Conservation (phyloP, 495 filamentous ascomycete genomes). For the Podospora anserina region DNA sequence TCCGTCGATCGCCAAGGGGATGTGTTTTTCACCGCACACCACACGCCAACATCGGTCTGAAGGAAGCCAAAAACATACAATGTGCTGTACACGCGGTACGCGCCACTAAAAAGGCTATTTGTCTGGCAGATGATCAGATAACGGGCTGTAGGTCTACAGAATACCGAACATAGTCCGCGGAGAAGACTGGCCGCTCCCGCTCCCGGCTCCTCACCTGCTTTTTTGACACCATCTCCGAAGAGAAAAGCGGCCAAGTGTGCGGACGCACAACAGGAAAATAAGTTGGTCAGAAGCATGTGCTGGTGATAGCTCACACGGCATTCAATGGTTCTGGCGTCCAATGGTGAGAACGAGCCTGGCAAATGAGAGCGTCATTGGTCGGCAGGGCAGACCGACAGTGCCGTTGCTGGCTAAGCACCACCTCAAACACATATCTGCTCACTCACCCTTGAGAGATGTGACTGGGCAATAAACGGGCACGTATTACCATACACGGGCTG, state of each 20-base stretch:
- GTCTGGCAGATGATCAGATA: not conserved
- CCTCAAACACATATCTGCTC: not conserved
- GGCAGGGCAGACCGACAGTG: slow-evolving; percentile 6
- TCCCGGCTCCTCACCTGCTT: not conserved
- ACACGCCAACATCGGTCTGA: slow-evolving; percentile 22
- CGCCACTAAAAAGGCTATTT: not conserved
- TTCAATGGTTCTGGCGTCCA: not conserved
- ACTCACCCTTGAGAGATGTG: slow-evolving; percentile 6
- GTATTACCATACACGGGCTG: slow-evolving; percentile 3
- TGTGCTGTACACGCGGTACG: not conserved
- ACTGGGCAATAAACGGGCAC: slow-evolving; percentile 1
- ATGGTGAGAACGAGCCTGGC: not conserved
- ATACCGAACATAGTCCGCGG: not conserved
- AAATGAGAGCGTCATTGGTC: slow-evolving; percentile 7
- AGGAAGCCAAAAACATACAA: slow-evolving; percentile 7
- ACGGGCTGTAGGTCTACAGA: not conserved
- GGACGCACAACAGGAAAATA: slow-evolving; percentile 7
- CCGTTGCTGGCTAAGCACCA: slow-evolving; percentile 4
- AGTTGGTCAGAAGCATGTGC: not conserved
- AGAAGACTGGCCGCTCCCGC: not conserved
- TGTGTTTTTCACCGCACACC: slow-evolving; percentile 8
- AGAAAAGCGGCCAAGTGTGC: not conserved
- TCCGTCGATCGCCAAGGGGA: slow-evolving; percentile 18
- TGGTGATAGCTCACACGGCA: slow-evolving; percentile 5
- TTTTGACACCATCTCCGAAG: not conserved